phyloP scores from a whole-genome alignment of 805 yeast species.

The Scheffersomyces ergatensis region DNA sequence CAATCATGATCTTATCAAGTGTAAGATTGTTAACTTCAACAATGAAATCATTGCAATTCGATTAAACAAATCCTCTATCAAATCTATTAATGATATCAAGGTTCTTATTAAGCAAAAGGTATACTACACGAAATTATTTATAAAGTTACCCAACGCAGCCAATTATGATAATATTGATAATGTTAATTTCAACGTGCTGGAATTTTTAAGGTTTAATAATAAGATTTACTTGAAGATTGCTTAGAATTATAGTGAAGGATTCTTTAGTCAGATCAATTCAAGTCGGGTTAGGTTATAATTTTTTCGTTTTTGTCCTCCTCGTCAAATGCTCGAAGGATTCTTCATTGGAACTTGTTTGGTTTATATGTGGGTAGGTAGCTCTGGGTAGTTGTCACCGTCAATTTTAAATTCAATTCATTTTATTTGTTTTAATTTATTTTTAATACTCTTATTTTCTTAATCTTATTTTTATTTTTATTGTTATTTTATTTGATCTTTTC shows the following conservation, averaged over 20 bases:
- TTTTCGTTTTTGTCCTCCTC: too few species aligned
- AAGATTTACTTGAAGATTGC: constrained; percentile 17
- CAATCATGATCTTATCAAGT: constrained; percentile 15
- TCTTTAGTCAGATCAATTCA: constrained; percentile 23
- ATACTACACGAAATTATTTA: constrained; percentile 22
- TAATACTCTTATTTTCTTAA: too few species aligned
- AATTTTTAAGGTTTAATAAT: constrained; percentile 15
- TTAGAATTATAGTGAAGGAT: constrained; percentile 14
- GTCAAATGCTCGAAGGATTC: too few species aligned
- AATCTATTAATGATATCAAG: constrained; percentile 23
- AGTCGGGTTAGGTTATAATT: too few species aligned
- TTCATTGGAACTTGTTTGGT: too few species aligned
- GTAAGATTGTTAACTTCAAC: constrained; percentile 25
- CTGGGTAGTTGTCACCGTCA: too few species aligned
- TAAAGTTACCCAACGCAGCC: constrained; percentile 19
- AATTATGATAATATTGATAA: constrained; percentile 26
- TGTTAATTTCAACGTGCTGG: constrained; percentile 16
- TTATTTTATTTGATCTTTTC: too few species aligned
- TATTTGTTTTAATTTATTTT: too few species aligned
- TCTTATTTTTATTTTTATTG: too few species aligned
- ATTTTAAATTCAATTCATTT: too few species aligned
- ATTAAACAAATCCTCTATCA: constrained; percentile 18
- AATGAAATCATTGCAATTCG: constrained; percentile 26
- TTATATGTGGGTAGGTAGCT: too few species aligned
- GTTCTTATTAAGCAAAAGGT: constrained; percentile 19